Conservation (phyloP, 495 filamentous ascomycete genomes). For the Penicillium ochrochloron region DNA sequence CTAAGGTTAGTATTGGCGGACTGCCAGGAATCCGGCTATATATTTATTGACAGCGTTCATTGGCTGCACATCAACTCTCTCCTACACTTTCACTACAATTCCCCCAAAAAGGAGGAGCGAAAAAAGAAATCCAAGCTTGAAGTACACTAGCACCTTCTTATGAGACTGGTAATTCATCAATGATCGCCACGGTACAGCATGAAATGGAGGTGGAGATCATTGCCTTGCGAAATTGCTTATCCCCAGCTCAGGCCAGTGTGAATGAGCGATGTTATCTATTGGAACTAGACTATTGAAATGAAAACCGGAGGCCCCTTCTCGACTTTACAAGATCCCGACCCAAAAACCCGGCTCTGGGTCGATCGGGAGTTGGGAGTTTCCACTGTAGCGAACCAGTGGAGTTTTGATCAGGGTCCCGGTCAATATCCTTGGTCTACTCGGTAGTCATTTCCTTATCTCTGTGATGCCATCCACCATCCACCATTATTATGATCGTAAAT, state of each 20-base stretch:
- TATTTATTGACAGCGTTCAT: not conserved
- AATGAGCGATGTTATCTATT: not conserved
- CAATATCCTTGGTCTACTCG: not conserved
- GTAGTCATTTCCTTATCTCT: not conserved
- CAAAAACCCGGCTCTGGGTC: not conserved
- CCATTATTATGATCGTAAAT: not conserved
- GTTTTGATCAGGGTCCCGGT: not conserved
- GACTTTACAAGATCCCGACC: not conserved
- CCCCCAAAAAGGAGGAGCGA: no score
- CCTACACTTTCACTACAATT: not conserved
- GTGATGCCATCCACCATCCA: not conserved
- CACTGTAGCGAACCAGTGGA: not conserved
- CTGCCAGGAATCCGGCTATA: not conserved
- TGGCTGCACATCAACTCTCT: not conserved
- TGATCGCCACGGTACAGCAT: not conserved
- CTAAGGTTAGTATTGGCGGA: not conserved
- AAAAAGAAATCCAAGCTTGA: no score
- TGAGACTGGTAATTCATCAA: not conserved
- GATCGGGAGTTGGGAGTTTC: not conserved
- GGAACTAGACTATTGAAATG: not conserved
- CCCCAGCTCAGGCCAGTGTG: not conserved
- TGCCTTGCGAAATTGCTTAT: not conserved
- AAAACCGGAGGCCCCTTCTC: not conserved
- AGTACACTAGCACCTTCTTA: not conserved
- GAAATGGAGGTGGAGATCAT: not conserved